A percentile compares a stretch with the other conserved stretches of the same genome.
These are phyloP conservation scores for Mucor mucedo DNA, from an alignment of 371 early-diverging fungal genomes.

Conservation along the genomic window DNA sequence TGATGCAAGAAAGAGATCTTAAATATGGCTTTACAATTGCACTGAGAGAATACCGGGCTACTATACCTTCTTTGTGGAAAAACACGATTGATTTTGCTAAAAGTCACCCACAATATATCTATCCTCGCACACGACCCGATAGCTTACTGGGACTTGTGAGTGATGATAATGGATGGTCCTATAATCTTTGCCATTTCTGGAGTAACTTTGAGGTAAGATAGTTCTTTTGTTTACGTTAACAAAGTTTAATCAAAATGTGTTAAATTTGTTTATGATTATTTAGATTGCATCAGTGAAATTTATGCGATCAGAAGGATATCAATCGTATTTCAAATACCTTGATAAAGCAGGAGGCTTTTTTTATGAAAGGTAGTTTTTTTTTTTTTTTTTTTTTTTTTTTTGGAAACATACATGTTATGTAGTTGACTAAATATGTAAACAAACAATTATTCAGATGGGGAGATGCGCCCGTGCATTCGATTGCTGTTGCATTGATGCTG, in stretches of 20 bases:
- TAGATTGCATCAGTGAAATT: slow-evolving; percentile 57
- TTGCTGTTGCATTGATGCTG: slow-evolving; percentile 85
- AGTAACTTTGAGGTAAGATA: slow-evolving; percentile 39
- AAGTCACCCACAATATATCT: slow-evolving; percentile 43
- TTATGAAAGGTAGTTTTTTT: slow-evolving; percentile 75
- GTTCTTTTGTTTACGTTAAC: not conserved
- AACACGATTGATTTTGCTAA: slow-evolving; percentile 67
- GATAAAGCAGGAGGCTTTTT: slow-evolving; percentile 88
- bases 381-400: not conserved
- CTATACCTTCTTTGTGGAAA: slow-evolving; percentile 88
- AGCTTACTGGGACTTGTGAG: slow-evolving; percentile 41
- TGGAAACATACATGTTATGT: not conserved
- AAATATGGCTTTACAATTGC: slow-evolving; percentile 87
- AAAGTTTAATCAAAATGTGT: not conserved
- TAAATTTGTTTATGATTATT: not conserved
- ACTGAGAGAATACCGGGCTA: slow-evolving; percentile 75
- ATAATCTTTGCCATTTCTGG: slow-evolving; percentile 85
- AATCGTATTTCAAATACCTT: slow-evolving; percentile 77
- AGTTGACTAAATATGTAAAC: no score
- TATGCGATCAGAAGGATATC: slow-evolving; percentile 74
- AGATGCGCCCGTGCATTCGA: slow-evolving; percentile 94
- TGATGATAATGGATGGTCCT: slow-evolving; percentile 42
- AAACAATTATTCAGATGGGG: slow-evolving; percentile 70
- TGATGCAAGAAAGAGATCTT: slow-evolving; percentile 75
- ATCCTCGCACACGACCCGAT: slow-evolving; percentile 50